Evolutionary conservation across 2,329 filamentous ascomycete species (phyloP).

Genomic region (Apiospora hydei): DNA sequence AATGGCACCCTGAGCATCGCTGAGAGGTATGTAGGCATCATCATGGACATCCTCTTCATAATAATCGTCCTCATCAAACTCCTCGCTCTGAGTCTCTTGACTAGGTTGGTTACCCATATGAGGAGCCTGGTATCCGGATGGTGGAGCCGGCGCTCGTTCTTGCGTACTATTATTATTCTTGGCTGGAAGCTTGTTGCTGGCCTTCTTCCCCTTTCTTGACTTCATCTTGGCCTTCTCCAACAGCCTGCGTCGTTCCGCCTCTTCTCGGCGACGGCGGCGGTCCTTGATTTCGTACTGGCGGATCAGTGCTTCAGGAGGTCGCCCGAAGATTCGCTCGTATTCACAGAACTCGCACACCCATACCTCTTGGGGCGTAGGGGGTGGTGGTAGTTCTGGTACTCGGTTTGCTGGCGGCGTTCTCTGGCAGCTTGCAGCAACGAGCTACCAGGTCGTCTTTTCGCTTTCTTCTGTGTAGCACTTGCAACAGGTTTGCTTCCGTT

Average conservation of each 20-base stretch:
- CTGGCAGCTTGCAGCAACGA: conserved; percentile 79
- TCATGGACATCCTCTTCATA: conserved; percentile 45
- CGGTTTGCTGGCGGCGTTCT: conserved; percentile 78
- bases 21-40: conserved; percentile 35
- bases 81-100: conserved; percentile 43
- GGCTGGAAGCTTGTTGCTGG: conserved; percentile 73
- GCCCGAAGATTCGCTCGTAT: conserved; percentile 95
- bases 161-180: conserved; percentile 48
- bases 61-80: conserved; percentile 49
- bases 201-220: conserved; percentile 87
- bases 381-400: conserved; percentile 78
- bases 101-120: conserved; percentile 28
- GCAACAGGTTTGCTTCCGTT: conserved; percentile 38
- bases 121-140: conserved; percentile 35
- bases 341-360: conserved; percentile 99
- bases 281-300: conserved; percentile 95
- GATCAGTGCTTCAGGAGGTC: conserved; percentile 82
- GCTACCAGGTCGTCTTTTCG: conserved; percentile 68
- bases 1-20: conserved; percentile 26
- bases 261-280: conserved; percentile 79
- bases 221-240: conserved; percentile 96
- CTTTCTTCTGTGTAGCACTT: conserved; percentile 59
- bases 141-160: conserved; percentile 35
- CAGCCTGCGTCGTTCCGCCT: conserved; percentile 84
- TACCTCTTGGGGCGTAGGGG: conserved; percentile 75